Base-by-base conservation (phyloP, 345 rosid species). In the Eucalyptus viminalis region DNA sequence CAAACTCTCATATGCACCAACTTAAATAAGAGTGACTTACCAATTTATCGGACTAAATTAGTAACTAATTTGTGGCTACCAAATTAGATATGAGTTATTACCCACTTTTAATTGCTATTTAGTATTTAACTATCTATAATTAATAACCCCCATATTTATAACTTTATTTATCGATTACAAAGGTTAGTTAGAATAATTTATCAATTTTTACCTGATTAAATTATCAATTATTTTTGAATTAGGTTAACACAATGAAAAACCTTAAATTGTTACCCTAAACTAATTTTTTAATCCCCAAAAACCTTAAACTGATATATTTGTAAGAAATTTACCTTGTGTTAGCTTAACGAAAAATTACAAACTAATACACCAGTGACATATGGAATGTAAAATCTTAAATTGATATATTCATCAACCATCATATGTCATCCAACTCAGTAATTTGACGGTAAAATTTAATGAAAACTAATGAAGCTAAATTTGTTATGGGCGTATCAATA, bases 341-440 rank as follows among this genome's bases (percentile, higher is more conserved):
- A 49, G 6, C 1, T 49, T 49, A 50, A 50, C 7, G 53, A 14
- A 50, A 50, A 50, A 14, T 50, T 0, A 14, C 17, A 14, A 50
- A 50, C 17, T 50, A 50, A 0, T 14, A 50, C 0, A 50, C 3
- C 0, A 1, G 3, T 50, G 4, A 51, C 21, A 51, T 6, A 51
- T 0, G 8, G 0, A 51, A 51, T 51, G 8, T 16, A 51, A 51
- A 51, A 51, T 3, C 19, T 50, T 1, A 50, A 50, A 50, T 0
- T 0, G 7, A 50, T 15, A 50, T 50, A 50, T 1, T 1, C 53
- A 50, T 50, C 7, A 14, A 5, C 1, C 0, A 1, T 51, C 0
- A 51, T 1, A 51, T 16, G 0, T 51, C 1, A 51, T 51, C 4
- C 0, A 6, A 51, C 8, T 51, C 0, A 16, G 2, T 0, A 51